Evolutionary conservation across 495 filamentous ascomycete genomes (phyloP).

Genomic region (Aspergillus cristatus): DNA sequence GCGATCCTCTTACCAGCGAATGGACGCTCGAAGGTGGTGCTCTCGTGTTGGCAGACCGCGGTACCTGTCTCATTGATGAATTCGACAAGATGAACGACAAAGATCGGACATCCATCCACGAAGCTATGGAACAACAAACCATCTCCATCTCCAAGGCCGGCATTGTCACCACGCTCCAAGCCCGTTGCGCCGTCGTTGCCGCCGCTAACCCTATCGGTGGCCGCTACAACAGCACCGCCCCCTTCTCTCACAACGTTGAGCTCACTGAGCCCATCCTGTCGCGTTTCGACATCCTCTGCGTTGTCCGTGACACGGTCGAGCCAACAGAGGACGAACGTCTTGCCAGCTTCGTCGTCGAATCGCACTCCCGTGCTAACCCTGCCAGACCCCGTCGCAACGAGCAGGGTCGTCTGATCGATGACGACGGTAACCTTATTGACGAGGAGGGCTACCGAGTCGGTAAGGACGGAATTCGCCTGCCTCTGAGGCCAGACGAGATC

Average conservation of each 20-base stretch:
- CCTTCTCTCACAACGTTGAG: conserved; percentile 92
- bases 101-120: conserved; percentile 95
- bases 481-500: conserved; percentile 26
- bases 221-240: conserved; percentile 92
- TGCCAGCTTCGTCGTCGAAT: conserved; percentile 89
- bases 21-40: conserved; percentile 98
- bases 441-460: conserved; percentile 37
- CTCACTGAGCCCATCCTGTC: conserved; percentile 96
- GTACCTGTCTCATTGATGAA: conserved; percentile 96
- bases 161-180: conserved; percentile 95
- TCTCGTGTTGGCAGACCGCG: conserved; percentile 88
- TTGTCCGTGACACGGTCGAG: conserved; percentile 96
- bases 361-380: conserved; percentile 85
- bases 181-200: conserved; percentile 94
- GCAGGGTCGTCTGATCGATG: conserved; percentile 52
- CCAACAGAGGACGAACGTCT: conserved; percentile 91
- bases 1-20: conserved; percentile 90
- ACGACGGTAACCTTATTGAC: conserved; percentile 44
- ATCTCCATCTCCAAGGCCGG: conserved; percentile 99
- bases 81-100: conserved; percentile 99
- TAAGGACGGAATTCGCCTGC: conserved; percentile 24
- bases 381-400: conserved; percentile 43
- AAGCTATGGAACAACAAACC: conserved; percentile 99
- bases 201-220: conserved; percentile 96
- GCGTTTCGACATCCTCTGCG: conserved; percentile 97